Percentiles rank a stretch among this genome's conserved stretches.
These are phyloP conservation scores for Sarocladium strictum DNA, from an alignment of 2,329 filamentous ascomycete genomes.

Conservation along the genomic window DNA sequence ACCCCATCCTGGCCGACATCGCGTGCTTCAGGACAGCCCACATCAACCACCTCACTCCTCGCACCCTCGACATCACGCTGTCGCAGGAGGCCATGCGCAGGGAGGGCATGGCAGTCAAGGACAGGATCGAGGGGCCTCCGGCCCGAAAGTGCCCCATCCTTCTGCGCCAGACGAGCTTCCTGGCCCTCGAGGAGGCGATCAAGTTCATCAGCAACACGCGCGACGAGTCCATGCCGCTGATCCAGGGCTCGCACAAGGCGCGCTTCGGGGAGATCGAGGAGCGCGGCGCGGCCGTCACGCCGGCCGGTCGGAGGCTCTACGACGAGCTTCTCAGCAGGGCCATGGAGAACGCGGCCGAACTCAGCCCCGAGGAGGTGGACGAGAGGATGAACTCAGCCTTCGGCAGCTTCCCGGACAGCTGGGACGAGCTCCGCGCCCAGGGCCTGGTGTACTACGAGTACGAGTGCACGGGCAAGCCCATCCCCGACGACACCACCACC, in stretches of 20 bases:
- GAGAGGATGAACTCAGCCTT: conserved; percentile 21
- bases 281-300: conserved; percentile 42
- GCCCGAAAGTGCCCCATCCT: conserved; percentile 36
- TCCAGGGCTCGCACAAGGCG: conserved; percentile 39
- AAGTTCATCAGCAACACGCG: conserved; percentile 8
- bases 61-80: conserved; percentile 41
- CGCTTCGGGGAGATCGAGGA: conserved; percentile 49
- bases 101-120: conserved; percentile 36
- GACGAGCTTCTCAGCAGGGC: conserved; percentile 22
- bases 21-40: conserved; percentile 35
- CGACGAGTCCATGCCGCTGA: conserved; percentile 16
- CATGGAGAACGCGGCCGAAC: conserved; percentile 13
- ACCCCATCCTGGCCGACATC: conserved; percentile 43
- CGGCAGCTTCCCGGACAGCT: conserved; percentile 31
- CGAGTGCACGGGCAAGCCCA: conserved; percentile 2
- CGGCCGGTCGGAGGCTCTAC: conserved; percentile 37
- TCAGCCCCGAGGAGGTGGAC: conserved; percentile 20
- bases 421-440: conserved; percentile 24
- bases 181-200: conserved; percentile 37
- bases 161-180: conserved; percentile 47
- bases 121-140: conserved; percentile 45
- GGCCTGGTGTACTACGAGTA: conserved; percentile 32
- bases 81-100: conserved; percentile 36
- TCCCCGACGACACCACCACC: background rate
- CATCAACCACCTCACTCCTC: conserved; percentile 48